Evolutionary conservation across 2,329 filamentous ascomycete species (phyloP).

Genomic region (Monosporascus sp.): DNA sequence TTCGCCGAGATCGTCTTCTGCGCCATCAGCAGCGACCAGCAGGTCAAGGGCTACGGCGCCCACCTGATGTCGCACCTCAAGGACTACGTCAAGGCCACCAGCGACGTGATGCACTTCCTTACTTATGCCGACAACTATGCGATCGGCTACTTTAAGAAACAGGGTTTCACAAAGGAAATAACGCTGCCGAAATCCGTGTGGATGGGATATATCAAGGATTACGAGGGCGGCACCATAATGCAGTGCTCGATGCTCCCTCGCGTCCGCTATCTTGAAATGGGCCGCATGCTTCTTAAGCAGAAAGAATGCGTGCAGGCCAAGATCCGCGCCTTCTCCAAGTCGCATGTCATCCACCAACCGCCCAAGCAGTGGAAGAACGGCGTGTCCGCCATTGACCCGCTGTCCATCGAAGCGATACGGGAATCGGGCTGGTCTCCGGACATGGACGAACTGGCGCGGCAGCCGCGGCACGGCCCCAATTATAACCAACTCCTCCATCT

Average conservation of each 20-base stretch:
- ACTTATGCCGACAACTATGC: conserved; percentile 99
- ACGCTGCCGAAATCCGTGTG: conserved; percentile 83
- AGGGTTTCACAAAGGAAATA: conserved; percentile 98
- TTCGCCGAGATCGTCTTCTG: conserved; percentile 99
- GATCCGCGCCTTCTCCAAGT: conserved; percentile 85
- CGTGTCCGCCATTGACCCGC: conserved; percentile 70
- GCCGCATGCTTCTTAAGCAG: conserved; percentile 93
- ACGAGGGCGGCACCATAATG: conserved; percentile 98
- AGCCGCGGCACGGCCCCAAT: conserved; percentile 92
- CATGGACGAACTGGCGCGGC: conserved; percentile 94
- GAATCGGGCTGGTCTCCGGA: conserved; percentile 92
- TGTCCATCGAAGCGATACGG: conserved; percentile 82
- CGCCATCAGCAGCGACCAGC: conserved; percentile 94
- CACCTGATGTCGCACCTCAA: conserved; percentile 98
- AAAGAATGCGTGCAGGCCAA: conserved; percentile 94
- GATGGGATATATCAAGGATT: conserved; percentile 99
- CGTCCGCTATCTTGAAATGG: conserved; percentile 87
- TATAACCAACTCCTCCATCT: conserved; percentile 91
- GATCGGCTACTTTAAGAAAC: conserved; percentile 98
- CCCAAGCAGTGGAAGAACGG: conserved; percentile 82
- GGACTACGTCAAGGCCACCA: conserved; percentile 96
- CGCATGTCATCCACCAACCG: conserved; percentile 79
- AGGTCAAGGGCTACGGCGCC: conserved; percentile 97
- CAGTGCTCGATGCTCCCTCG: conserved; percentile 96
- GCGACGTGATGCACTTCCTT: conserved; percentile 95